Base-by-base conservation (phyloP, 2,329 filamentous ascomycete species). In the Fonsecaea monophora region DNA sequence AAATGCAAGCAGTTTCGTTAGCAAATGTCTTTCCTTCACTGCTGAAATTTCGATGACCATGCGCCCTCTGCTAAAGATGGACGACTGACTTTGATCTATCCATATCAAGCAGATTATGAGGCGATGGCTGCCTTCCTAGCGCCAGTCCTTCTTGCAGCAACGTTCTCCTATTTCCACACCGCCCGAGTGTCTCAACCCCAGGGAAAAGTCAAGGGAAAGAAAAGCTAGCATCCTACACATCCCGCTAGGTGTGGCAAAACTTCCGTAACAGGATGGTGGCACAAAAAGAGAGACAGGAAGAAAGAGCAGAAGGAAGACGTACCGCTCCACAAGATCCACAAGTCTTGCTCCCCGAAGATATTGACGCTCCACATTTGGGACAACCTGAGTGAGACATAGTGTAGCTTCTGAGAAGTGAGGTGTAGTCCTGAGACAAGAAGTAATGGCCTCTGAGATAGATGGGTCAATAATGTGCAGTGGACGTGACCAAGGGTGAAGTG, bases 261-360 rank as follows among this genome's bases (percentile, higher is more conserved):
- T 25, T 37, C 9, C 38, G n/a, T n/a, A 2, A 42, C 12, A 42
- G 13, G 18, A 42, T 15, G 5, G n/a, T 30, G 48, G 2, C 30
- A 7, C 1, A 21, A 25, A 53, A 32, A 25, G 21, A 25, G 9
- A 2, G 15, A 30, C 10, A 9, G 50, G 21, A 32, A 54, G 6
- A 13, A 15, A 7, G 2, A 30, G 8, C 30, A 37, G 53, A n/a
- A 21, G 48, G 53, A 53, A 32, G 9, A 71, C 70, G 68, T 61
- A 73, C 70, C 59, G 71, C 71, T 55, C 70, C 70, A 53, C 71
- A 73, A 32, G 68, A 69, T 4, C 62, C 57, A 53, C 71, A 71
- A 32, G 68, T 67, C 60, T 73, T 73, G 45, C 64, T 63, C 5
- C 66, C 63, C 13, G 50, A 56, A 37, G 59, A 62, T 42, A 71